Conservation (phyloP, 2,329 filamentous ascomycete species). For the Aureobasidium sp. region DNA sequence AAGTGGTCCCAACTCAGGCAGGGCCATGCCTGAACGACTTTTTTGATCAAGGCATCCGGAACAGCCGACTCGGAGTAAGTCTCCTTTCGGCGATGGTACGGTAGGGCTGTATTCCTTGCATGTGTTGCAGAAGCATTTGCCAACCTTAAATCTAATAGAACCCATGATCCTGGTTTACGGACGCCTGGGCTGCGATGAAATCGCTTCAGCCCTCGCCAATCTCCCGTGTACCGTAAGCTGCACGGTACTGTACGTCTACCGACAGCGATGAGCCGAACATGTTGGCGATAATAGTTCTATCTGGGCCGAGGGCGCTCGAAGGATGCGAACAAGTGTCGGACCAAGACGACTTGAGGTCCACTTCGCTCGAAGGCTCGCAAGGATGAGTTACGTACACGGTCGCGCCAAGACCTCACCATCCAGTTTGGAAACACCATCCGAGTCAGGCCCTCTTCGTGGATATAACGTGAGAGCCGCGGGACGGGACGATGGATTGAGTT, state of each 20-base stretch:
- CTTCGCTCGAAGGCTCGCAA: not conserved
- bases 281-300: not conserved
- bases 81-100: not conserved
- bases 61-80: not conserved
- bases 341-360: not conserved
- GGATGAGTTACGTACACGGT: constrained; percentile 2
- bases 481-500: not conserved
- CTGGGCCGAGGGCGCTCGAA: not conserved
- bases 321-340: not conserved
- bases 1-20: constrained; percentile 4
- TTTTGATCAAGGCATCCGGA: not conserved
- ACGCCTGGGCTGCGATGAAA: not conserved
- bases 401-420: constrained; percentile 9
- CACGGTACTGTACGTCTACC: not conserved
- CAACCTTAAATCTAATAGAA: not conserved
- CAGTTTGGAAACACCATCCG: not conserved
- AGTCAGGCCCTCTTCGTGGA: not conserved
- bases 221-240: not conserved
- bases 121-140: not conserved
- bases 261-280: not conserved
- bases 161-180: constrained; percentile 8
- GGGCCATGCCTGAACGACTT: not conserved
- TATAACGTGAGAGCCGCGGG: not conserved
- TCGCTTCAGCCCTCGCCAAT: not conserved
- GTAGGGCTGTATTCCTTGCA: not conserved